Conservation (phyloP, 2,329 filamentous ascomycete species). For the Hymenotorrendiella dingleyae region DNA sequence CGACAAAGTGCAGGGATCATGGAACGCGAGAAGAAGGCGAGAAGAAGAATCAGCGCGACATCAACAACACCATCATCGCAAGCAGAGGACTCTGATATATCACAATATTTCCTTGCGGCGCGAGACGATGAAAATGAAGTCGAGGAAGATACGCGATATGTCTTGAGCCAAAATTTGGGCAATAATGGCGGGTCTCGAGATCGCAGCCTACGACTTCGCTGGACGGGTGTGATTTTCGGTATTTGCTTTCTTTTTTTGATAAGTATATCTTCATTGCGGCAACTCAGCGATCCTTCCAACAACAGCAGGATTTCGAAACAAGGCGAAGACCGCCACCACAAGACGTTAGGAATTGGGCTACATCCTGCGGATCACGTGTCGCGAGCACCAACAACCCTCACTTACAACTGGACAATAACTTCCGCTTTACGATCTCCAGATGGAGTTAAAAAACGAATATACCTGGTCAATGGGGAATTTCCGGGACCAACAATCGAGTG, state of each 20-base stretch:
- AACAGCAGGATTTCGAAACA: no score
- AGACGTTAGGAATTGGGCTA: conserved; percentile 23
- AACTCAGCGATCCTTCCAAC: background rate
- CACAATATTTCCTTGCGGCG: no score
- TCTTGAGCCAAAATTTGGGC: no score
- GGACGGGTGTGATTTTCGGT: conserved; percentile 5
- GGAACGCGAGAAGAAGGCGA: background rate
- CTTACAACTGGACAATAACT: conserved; percentile 37
- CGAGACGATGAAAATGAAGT: no score
- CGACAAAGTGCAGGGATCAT: background rate
- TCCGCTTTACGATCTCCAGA: conserved; percentile 37
- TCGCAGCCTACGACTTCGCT: conserved; percentile 8
- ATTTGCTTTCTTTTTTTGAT: conserved; percentile 3
- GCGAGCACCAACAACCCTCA: conserved; percentile 31
- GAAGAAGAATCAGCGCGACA: background rate
- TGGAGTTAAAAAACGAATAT: conserved; percentile 44
- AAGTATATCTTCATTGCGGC: background rate
- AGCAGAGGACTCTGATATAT: no score
- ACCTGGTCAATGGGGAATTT: conserved; percentile 44
- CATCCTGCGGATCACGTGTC: conserved; percentile 38
- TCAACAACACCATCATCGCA: background rate
- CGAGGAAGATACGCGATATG: no score
- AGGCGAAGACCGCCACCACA: background rate
- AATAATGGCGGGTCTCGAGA: background rate
- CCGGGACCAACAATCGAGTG: conserved; percentile 41